phyloP scores from a whole-genome alignment of 306 rosid genomes.

The Citrullus amarus region DNA sequence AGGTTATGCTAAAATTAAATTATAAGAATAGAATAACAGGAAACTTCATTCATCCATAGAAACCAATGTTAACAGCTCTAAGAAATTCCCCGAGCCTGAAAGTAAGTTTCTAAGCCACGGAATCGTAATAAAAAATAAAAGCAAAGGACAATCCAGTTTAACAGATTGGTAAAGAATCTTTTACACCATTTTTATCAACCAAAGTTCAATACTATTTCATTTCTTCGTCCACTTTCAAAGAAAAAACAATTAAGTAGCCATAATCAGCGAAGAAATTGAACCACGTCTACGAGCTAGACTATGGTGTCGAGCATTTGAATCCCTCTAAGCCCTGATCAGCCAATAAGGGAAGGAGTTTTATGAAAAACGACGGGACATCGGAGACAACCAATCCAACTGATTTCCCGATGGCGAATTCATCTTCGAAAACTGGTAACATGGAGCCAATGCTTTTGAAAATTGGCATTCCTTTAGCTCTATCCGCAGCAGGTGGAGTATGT shows the following conservation, averaged over 20 bases:
- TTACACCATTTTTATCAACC: not conserved
- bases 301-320: not conserved
- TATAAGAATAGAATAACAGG: slow-evolving; percentile 21
- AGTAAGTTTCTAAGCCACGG: slow-evolving; percentile 12
- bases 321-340: not conserved
- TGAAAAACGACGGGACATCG: not conserved
- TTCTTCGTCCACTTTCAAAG: not conserved
- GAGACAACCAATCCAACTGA: not conserved
- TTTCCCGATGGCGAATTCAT: slow-evolving; percentile 29
- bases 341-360: not conserved
- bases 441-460: slow-evolving; percentile 45
- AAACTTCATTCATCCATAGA: slow-evolving; percentile 7
- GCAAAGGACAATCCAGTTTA: slow-evolving; percentile 18
- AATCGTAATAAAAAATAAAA: slow-evolving; percentile 37
- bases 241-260: no score
- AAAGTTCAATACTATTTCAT: not conserved
- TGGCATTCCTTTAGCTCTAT: slow-evolving; percentile 53
- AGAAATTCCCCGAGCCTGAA: slow-evolving; percentile 31
- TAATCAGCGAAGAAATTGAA: not conserved
- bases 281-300: not conserved
- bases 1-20: not conserved
- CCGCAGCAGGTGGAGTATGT: slow-evolving; percentile 48
- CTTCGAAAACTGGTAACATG: slow-evolving; percentile 24
- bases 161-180: slow-evolving; percentile 16
- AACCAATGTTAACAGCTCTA: slow-evolving; percentile 13